Percentiles rank a stretch among this genome's conserved stretches.
Evolutionary conservation across 2,329 filamentous ascomycete genomes (phyloP).

Genomic region (Helotiales sp.): DNA sequence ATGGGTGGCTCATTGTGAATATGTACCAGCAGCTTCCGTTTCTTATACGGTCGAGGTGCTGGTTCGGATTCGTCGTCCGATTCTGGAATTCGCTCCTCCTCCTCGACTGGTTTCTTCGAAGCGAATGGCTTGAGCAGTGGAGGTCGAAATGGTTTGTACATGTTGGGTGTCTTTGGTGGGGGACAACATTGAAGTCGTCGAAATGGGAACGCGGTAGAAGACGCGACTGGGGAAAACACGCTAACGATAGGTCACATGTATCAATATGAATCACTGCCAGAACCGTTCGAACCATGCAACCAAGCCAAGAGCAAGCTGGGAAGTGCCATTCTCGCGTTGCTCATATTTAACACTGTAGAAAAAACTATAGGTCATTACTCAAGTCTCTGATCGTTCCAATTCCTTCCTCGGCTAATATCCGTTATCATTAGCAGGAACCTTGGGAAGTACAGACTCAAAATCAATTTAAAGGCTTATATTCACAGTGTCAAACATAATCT

Average conservation of each 20-base stretch:
- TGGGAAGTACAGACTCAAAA: no score
- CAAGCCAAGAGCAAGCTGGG: no score
- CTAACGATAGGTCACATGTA: background rate
- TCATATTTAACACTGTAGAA: no score
- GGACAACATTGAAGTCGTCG: background rate
- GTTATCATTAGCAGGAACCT: no score
- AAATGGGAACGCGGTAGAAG: background rate
- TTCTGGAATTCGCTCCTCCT: slow-evolving; percentile 13
- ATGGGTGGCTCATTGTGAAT: slow-evolving; percentile 26
- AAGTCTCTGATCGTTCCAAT: no score
- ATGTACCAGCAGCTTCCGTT: slow-evolving; percentile 29
- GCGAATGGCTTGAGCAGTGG: slow-evolving; percentile 27
- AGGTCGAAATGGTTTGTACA: slow-evolving; percentile 37
- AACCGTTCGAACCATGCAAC: background rate
- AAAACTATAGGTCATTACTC: no score
- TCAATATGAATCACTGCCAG: background rate
- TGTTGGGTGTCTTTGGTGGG: slow-evolving; percentile 6
- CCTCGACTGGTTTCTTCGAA: slow-evolving; percentile 16
- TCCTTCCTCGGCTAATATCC: no score
- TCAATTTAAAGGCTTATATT: no score
- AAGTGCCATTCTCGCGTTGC: no score
- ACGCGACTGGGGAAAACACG: background rate
- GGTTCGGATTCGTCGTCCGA: slow-evolving; percentile 26
- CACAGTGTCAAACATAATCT: no score
- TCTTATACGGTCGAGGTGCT: slow-evolving; percentile 27